A percentile compares a stretch with the other conserved stretches of the same genome.
Evolutionary conservation across 768 basidiomycete genomes (phyloP).

Genomic region (Sarcomyxa edulis): DNA sequence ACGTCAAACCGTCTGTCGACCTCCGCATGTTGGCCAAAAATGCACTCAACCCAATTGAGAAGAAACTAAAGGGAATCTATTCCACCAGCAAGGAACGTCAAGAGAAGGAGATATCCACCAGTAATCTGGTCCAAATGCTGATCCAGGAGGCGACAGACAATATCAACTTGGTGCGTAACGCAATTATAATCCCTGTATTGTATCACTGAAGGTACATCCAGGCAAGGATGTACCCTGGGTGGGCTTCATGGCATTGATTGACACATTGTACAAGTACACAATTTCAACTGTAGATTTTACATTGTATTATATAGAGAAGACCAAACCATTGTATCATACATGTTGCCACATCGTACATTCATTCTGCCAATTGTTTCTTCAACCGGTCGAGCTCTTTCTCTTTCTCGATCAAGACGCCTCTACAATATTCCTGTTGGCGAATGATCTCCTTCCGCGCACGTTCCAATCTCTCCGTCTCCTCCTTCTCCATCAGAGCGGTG

Average conservation of each 20-base stretch:
- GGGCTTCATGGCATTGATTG: constrained; percentile 74
- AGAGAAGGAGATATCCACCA: constrained; percentile 63
- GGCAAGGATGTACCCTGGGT: constrained; percentile 90
- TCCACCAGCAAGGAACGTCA: constrained; percentile 44
- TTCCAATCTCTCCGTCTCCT: constrained; percentile 77
- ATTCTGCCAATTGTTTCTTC: constrained; percentile 44
- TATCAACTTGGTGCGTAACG: constrained; percentile 50
- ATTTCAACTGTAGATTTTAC: not conserved
- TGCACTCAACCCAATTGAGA: constrained; percentile 76
- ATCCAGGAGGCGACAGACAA: constrained; percentile 84
- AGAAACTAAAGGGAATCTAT: constrained; percentile 76
- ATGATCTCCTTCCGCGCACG: constrained; percentile 66
- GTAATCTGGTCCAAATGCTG: constrained; percentile 85
- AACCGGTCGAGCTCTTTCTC: constrained; percentile 77
- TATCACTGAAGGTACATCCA: constrained; percentile 23
- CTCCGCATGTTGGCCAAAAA: constrained; percentile 65
- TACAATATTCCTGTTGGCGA: constrained; percentile 74
- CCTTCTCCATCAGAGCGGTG: constrained; percentile 76
- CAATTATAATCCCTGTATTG: not conserved
- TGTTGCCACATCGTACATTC: too few relatives aligned
- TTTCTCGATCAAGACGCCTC: constrained; percentile 60
- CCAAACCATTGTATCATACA: not conserved
- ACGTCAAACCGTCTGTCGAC: constrained; percentile 46
- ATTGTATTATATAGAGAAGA: not conserved
- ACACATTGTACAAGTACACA: not conserved